phyloP scores from a whole-genome alignment of 177 flowering plant genomes.

The Vitis hybrid region DNA sequence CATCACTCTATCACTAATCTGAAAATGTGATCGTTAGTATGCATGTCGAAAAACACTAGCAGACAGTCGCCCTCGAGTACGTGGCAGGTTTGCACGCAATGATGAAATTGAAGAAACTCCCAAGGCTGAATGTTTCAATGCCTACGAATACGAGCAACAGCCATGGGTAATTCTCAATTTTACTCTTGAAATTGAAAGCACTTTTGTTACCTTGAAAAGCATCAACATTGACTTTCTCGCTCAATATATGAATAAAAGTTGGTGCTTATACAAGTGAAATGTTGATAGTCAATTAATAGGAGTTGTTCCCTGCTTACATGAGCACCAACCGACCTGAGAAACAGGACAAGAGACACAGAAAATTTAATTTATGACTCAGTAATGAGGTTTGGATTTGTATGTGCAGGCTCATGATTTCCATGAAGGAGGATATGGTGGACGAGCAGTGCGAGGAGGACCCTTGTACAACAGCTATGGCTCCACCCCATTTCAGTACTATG shows the following conservation, averaged over 20 bases:
- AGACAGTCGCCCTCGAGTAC: constrained; percentile 87
- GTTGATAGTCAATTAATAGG: no score
- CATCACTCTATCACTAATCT: not conserved
- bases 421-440: constrained; percentile 24
- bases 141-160: constrained; percentile 66
- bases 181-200: not conserved
- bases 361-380: not conserved
- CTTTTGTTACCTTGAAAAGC: not conserved
- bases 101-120: constrained; percentile 69
- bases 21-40: constrained; percentile 40
- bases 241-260: no score
- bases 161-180: constrained; percentile 52
- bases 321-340: no score
- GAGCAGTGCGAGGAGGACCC: constrained; percentile 17
- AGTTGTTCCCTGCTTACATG: no score
- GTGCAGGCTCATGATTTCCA: constrained; percentile 36
- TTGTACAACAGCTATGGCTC: constrained; percentile 18
- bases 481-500: constrained; percentile 30
- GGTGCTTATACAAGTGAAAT: no score
- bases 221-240: no score
- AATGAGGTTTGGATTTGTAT: not conserved
- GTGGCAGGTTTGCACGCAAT: constrained; percentile 91
- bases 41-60: constrained; percentile 95
- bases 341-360: no score
- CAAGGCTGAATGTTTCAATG: constrained; percentile 32